A percentile compares a stretch with the other conserved stretches of the same genome.
These are phyloP conservation scores for Phialemoniopsis sp. DNA, from an alignment of 2,329 filamentous ascomycete species.

Conservation along the genomic window DNA sequence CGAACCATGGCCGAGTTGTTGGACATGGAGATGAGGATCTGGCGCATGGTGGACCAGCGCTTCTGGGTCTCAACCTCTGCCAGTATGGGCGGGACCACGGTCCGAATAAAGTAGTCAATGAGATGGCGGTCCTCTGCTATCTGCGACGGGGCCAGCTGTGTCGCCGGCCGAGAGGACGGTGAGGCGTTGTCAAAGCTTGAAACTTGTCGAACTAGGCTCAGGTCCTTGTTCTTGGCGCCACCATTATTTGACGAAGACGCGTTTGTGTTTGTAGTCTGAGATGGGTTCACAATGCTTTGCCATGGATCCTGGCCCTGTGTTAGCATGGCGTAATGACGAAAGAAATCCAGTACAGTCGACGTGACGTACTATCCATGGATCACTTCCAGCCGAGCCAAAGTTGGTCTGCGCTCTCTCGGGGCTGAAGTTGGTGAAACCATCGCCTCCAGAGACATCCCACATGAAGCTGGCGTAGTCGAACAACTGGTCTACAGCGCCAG, in stretches of 20 bases:
- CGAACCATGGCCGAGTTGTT: slow-evolving; percentile 37
- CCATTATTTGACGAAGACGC: too few species aligned
- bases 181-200: too few species aligned
- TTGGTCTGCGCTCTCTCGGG: background rate
- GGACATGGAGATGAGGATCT: slow-evolving; percentile 43
- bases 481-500: slow-evolving; percentile 27
- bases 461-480: slow-evolving; percentile 42
- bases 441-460: slow-evolving; percentile 30
- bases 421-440: too few species aligned
- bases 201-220: too few species aligned
- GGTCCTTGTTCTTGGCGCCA: too few species aligned
- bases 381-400: slow-evolving; percentile 15
- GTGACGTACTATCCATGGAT: slow-evolving; percentile 2
- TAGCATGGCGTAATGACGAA: too few species aligned
- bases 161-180: slow-evolving; percentile 13
- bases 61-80: slow-evolving; percentile 45
- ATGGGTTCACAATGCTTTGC: too few species aligned
- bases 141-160: slow-evolving; percentile 12
- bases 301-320: too few species aligned
- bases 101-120: slow-evolving; percentile 40
- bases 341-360: too few species aligned
- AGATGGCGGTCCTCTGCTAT: slow-evolving; percentile 26
- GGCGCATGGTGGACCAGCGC: slow-evolving; percentile 43
- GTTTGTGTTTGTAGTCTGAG: too few species aligned
- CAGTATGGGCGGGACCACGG: slow-evolving; percentile 46